Percentiles rank a stretch among this genome's conserved stretches.
Conservation (phyloP, 2,329 filamentous ascomycete genomes). For the Neonectria neomacrospora region DNA sequence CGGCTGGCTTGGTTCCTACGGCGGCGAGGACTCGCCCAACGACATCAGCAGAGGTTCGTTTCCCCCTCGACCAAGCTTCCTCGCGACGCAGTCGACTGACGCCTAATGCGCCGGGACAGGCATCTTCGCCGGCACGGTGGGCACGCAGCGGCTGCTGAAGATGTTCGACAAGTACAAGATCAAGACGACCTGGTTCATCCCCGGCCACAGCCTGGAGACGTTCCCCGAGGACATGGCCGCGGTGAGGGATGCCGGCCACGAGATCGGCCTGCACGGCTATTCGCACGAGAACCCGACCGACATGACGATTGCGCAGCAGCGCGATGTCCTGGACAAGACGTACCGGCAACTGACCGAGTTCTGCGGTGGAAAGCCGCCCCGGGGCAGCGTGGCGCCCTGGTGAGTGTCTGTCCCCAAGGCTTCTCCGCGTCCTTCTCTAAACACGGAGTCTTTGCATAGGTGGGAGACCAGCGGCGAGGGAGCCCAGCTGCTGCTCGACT, state of each 20-base stretch:
- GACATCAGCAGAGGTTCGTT: conserved; percentile 73
- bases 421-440: not conserved
- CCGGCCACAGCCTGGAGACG: conserved; percentile 60
- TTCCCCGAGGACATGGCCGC: conserved; percentile 59
- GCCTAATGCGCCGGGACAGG: conserved; percentile 49
- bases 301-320: conserved; percentile 81
- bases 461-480: conserved; percentile 78
- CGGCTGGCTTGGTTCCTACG: conserved; percentile 80
- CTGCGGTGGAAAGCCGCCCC: conserved; percentile 70
- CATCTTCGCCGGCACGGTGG: conserved; percentile 75
- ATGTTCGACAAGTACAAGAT: conserved; percentile 78
- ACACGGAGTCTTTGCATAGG: conserved; percentile 50
- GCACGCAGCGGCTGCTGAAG: conserved; percentile 73
- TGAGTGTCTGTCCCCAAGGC: conserved; percentile 46
- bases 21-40: conserved; percentile 76
- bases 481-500: conserved; percentile 70
- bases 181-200: conserved; percentile 68
- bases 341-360: conserved; percentile 77
- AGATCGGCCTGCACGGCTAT: conserved; percentile 73
- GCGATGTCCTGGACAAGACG: conserved; percentile 80
- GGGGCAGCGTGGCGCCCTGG: conserved; percentile 78
- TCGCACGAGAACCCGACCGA: conserved; percentile 78
- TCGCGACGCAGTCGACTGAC: not conserved
- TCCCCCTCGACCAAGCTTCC: no score
- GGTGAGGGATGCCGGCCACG: conserved; percentile 59